Evolutionary conservation across 2,329 filamentous ascomycete genomes (phyloP).

Genomic region (Diaporthe eres): DNA sequence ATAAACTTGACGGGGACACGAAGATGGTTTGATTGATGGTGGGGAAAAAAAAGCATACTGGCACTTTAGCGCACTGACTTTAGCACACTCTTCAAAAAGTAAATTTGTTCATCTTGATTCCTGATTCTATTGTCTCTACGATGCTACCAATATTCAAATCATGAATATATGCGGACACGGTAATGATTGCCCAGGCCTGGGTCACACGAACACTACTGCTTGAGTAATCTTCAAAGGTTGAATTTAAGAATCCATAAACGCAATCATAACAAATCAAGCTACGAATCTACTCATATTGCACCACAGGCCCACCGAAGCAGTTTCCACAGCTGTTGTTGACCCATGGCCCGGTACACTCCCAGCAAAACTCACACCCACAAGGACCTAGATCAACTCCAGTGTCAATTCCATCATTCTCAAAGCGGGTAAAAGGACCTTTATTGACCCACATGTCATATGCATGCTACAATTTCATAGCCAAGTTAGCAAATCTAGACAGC

Average conservation of each 20-base stretch:
- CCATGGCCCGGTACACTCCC: conserved; percentile 39
- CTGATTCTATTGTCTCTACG: too few species aligned
- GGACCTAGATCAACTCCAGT: conserved; percentile 13
- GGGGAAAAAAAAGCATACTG: neutral
- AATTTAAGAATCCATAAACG: neutral
- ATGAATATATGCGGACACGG: neutral
- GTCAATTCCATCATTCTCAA: neutral
- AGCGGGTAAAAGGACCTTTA: neutral
- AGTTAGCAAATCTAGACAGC: neutral
- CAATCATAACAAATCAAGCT: neutral
- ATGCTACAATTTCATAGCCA: conserved; percentile 28
- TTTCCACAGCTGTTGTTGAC: conserved; percentile 2
- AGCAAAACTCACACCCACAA: conserved; percentile 43
- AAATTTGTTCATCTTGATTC: neutral
- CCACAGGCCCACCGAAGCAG: conserved; percentile 32
- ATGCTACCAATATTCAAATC: neutral
- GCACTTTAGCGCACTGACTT: neutral
- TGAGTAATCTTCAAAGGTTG: too few species aligned
- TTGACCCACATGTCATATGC: conserved; percentile 45
- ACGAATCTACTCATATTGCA: neutral
- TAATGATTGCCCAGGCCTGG: neutral
- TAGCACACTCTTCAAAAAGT: neutral
- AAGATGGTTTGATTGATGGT: conserved; percentile 36
- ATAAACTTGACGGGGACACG: conserved; percentile 23
- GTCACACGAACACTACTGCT: neutral